Percentiles rank a stretch among this genome's conserved stretches.
Conservation (phyloP, 768 basidiomycete species). For the Piloderma croceum region DNA sequence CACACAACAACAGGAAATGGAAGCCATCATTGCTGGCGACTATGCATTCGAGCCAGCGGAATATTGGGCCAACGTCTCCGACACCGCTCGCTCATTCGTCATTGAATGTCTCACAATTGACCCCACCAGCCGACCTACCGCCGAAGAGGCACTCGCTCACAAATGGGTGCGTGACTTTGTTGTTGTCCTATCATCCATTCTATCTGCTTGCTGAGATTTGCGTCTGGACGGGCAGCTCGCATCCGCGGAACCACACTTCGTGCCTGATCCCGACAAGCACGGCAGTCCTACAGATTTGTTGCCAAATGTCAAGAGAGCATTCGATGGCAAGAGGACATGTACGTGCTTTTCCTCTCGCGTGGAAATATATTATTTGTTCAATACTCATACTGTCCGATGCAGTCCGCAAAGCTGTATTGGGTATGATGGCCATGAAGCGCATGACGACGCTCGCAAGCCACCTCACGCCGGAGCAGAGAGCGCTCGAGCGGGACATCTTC, state of each 20-base stretch:
- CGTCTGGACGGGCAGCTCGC: slow-evolving; percentile 58
- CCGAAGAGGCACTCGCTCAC: slow-evolving; percentile 67
- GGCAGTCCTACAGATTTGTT: slow-evolving; percentile 69
- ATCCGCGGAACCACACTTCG: slow-evolving; percentile 62
- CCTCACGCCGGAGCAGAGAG: slow-evolving; percentile 38
- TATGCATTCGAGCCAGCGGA: slow-evolving; percentile 88
- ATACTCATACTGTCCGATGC: slow-evolving; percentile 8
- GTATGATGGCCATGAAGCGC: slow-evolving; percentile 80
- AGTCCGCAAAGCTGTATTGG: slow-evolving; percentile 87
- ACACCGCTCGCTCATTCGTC: slow-evolving; percentile 82
- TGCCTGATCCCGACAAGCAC: slow-evolving; percentile 51
- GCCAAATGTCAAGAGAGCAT: slow-evolving; percentile 84
- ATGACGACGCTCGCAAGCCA: slow-evolving; percentile 56
- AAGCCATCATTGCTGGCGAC: slow-evolving; percentile 90
- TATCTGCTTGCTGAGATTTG: not conserved
- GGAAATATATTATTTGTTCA: not conserved
- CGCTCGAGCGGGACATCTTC: slow-evolving; percentile 53
- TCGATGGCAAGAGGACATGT: slow-evolving; percentile 87
- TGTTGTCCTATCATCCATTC: not conserved
- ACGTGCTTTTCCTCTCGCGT: slow-evolving; percentile 25
- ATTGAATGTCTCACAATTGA: slow-evolving; percentile 78
- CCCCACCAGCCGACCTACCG: slow-evolving; percentile 74
- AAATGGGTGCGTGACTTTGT: slow-evolving; percentile 31
- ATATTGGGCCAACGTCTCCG: slow-evolving; percentile 84
- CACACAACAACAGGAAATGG: slow-evolving; percentile 82